phyloP scores from a whole-genome alignment of 345 rosid species.

The Cardiospermum halicacabum region DNA sequence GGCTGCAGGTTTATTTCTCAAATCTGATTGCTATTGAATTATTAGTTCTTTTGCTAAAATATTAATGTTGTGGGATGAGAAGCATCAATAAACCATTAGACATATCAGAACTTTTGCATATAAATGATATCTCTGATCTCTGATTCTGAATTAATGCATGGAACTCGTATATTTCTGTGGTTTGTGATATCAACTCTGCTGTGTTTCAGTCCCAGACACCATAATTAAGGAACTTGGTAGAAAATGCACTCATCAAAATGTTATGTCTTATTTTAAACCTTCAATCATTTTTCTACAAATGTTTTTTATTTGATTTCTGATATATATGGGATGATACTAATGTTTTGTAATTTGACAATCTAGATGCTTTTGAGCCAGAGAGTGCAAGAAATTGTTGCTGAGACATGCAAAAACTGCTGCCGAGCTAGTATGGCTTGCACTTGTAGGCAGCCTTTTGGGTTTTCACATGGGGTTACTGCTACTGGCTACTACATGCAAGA shows the following conservation, averaged over 20 bases:
- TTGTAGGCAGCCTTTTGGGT: conserved; percentile 76
- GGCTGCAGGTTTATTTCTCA: conserved; percentile 75
- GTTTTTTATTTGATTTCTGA: conserved; percentile 5
- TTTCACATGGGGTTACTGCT: conserved; percentile 48
- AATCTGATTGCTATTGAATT: conserved; percentile 16
- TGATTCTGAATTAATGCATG: conserved; percentile 6
- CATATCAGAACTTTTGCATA: not conserved
- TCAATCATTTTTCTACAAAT: conserved; percentile 13
- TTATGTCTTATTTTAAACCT: conserved; percentile 7
- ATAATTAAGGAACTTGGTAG: not conserved
- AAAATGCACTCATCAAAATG: not conserved
- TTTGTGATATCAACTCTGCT: not conserved
- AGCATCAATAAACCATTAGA: not conserved
- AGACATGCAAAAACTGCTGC: conserved; percentile 84
- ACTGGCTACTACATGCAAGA: conserved; percentile 70
- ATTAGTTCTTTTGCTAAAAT: conserved; percentile 7
- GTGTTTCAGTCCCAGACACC: conserved; percentile 4
- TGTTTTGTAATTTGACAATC: conserved; percentile 21
- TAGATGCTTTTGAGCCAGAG: conserved; percentile 91
- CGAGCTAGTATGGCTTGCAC: conserved; percentile 62
- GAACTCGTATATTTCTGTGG: not conserved
- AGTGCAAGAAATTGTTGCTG: conserved; percentile 83
- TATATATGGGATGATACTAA: conserved; percentile 11
- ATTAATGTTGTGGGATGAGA: not conserved
- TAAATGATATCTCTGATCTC: not conserved